Evolutionary conservation across 163 green algal genomes (phyloP).

Genomic region (Prototheca cutis): DNA sequence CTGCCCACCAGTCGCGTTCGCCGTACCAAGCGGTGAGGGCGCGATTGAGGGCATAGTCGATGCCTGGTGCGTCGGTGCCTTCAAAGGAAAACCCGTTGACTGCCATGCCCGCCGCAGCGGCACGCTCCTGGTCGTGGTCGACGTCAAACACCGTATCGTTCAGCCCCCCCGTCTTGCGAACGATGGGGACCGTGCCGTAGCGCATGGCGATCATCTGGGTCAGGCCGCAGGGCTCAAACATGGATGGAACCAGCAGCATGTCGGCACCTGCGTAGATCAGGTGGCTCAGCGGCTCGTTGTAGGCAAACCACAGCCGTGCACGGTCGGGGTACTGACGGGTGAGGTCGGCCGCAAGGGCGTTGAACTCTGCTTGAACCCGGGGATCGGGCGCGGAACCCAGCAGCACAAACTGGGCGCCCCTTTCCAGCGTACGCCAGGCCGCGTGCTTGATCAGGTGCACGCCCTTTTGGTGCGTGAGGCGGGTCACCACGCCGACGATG

Average conservation of each 20-base stretch:
- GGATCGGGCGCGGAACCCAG: constrained; percentile 72
- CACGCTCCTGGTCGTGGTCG: constrained; percentile 61
- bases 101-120: constrained; percentile 41
- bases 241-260: constrained; percentile 88
- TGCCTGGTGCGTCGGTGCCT: constrained; percentile 54
- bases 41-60: constrained; percentile 89
- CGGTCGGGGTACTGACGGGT: constrained; percentile 57
- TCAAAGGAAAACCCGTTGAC: constrained; percentile 65
- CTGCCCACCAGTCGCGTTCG: constrained; percentile 48
- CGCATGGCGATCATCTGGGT: constrained; percentile 96
- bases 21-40: constrained; percentile 65
- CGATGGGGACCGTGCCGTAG: constrained; percentile 85
- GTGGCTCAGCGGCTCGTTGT: constrained; percentile 90
- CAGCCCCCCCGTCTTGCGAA: constrained; percentile 86
- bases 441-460: constrained; percentile 98
- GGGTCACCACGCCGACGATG: constrained; percentile 80
- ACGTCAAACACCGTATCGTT: constrained; percentile 94
- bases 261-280: constrained; percentile 92
- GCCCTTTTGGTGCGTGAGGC: constrained; percentile 95
- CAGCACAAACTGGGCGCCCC: constrained; percentile 92
- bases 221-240: constrained; percentile 94
- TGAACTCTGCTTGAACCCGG: constrained; percentile 60
- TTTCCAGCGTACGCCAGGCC: constrained; percentile 73
- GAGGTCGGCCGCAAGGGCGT: constrained; percentile 48
- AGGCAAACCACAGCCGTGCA: constrained; percentile 53